Base-by-base conservation (phyloP, 805 yeast species). In the Candida oleophila region DNA sequence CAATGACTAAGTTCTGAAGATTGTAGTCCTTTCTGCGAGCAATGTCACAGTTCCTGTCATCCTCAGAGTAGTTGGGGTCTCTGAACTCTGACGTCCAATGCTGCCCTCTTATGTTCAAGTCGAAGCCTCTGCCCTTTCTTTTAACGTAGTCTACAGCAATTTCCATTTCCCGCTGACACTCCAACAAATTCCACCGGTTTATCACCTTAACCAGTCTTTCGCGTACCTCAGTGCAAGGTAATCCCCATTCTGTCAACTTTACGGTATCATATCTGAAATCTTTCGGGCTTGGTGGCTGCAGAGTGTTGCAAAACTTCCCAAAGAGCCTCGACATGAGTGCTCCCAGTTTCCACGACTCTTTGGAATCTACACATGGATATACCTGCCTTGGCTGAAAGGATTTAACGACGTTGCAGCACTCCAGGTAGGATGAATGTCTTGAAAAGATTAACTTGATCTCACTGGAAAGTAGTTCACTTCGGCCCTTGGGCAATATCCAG, bases 401-500 rank as follows among this genome's bases (percentile, higher is more conserved):
- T 3, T 58, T 49, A 1, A 77, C 54, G 11, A 77, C 66, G 8
- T 62, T 45, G 15, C 59, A 48, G 14, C 66, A 58, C 50, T 77
- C 82, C 5, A 63, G 42, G 47, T 65, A 77, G 2, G 80, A 73
- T 1, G 80, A 74, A 49, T 77, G 81, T 38, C 81, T 55, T 3
- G 80, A 74, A 51, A 69, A 77, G 5, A 73, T 54, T 14, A 72
- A 62, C 40, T 60, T 60, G 2, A 76, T 47, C 9, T 64, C 68
- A n/a, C 53, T 55, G 1, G 75, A 73, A 5, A 76, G 56, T 2
- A 71, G 50, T 18, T 59, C 60, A 2, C 50, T 46, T 1, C 66
- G 59, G 2, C 56, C 59, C 7, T 47, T 38, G 0, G 69, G 65
- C 3, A 62, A 48, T 2, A 73, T 45, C 71, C 71, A 71, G 2